A percentile compares a stretch with the other conserved stretches of the same genome.
Conservation (phyloP, 495 filamentous ascomycete genomes). For the Hypoxylon subgilvum region DNA sequence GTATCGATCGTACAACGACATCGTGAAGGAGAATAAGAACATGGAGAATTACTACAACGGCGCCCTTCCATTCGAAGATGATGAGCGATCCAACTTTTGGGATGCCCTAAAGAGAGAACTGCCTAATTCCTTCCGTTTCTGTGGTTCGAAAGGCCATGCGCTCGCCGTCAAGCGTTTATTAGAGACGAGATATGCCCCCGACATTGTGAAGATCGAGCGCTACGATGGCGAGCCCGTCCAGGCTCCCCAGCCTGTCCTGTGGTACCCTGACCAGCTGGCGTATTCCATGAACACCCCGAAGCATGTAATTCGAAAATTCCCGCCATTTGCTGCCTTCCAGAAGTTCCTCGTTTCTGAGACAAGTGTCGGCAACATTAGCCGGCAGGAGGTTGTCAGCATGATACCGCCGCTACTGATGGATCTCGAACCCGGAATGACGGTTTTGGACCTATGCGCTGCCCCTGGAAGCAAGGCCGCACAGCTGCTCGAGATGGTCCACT, state of each 20-base stretch:
- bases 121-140: constrained; percentile 95
- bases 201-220: constrained; percentile 76
- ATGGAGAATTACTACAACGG: constrained; percentile 84
- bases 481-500: constrained; percentile 90
- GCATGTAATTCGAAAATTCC: constrained; percentile 85
- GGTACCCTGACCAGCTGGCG: constrained; percentile 92
- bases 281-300: constrained; percentile 98
- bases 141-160: constrained; percentile 89
- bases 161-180: constrained; percentile 83
- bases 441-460: constrained; percentile 93
- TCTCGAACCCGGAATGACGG: constrained; percentile 84
- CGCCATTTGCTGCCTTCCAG: constrained; percentile 92
- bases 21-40: constrained; percentile 73
- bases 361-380: constrained; percentile 92
- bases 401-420: constrained; percentile 96
- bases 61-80: constrained; percentile 71
- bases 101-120: constrained; percentile 75
- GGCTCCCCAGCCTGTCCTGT: constrained; percentile 77
- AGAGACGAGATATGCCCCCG: constrained; percentile 84
- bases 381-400: constrained; percentile 98
- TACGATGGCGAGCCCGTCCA: constrained; percentile 80
- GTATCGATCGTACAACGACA: constrained; percentile 60
- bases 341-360: constrained; percentile 98
- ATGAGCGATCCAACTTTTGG: constrained; percentile 84
- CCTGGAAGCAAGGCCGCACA: constrained; percentile 97